These are phyloP conservation scores for Sphaerulina vaccinii DNA, from an alignment of 2,329 filamentous ascomycete genomes.

Conservation along the genomic window DNA sequence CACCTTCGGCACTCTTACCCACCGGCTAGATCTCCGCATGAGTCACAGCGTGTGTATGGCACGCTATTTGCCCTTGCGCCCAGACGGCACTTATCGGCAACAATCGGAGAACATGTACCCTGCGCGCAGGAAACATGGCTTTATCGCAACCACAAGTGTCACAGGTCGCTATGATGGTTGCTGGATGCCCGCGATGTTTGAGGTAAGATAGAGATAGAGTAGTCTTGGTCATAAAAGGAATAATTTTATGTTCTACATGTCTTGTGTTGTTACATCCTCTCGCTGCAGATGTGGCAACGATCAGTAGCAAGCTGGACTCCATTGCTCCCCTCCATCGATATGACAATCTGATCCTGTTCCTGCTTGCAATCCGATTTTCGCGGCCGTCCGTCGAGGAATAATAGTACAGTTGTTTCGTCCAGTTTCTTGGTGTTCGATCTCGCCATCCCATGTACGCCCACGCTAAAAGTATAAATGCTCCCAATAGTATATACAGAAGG, in stretches of 20 bases:
- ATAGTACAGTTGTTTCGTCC: too few species aligned
- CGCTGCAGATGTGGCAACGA: constrained; percentile 9
- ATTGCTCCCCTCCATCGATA: too few species aligned
- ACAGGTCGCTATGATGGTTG: background rate
- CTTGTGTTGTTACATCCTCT: background rate
- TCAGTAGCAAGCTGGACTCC: constrained; percentile 13
- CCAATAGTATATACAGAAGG: too few species aligned
- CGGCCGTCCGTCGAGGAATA: too few species aligned
- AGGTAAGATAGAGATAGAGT: too few species aligned
- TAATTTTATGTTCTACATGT: background rate
- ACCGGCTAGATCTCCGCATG: constrained; percentile 1
- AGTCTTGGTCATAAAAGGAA: background rate
- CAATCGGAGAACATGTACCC: constrained; percentile 3
- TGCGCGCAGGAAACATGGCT: background rate
- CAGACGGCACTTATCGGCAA: constrained; percentile 4
- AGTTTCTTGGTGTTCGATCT: too few species aligned
- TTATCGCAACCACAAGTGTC: background rate
- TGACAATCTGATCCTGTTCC: too few species aligned
- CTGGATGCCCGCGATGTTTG: too few species aligned
- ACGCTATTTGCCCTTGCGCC: background rate
- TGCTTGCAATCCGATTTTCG: too few species aligned
- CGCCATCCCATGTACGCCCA: too few species aligned
- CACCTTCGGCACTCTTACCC: background rate
- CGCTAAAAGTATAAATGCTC: too few species aligned
- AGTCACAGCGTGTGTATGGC: background rate